A percentile compares a stretch with the other conserved stretches of the same genome.
Conservation (phyloP, 768 basidiomycete species). For the button mushroom (Agaricus bisporus) region DNA sequence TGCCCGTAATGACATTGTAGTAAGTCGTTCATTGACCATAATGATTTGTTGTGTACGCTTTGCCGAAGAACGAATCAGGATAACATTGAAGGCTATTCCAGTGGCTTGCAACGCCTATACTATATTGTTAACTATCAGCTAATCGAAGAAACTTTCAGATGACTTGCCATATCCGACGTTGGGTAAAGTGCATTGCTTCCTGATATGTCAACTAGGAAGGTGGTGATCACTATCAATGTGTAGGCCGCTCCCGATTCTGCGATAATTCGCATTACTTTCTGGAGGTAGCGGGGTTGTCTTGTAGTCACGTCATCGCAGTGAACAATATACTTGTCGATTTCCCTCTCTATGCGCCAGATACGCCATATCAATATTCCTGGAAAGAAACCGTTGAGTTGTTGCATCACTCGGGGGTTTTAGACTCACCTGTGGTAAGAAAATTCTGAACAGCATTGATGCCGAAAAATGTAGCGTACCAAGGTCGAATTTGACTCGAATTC, state of each 20-base stretch:
- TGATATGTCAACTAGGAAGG: not conserved
- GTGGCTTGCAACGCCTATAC: not conserved
- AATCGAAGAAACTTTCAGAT: no score
- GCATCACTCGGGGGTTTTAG: not conserved
- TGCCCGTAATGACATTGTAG: no score
- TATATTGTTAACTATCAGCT: no score
- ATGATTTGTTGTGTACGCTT: not conserved
- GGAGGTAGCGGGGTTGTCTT: not conserved
- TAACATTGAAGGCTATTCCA: conserved; percentile 1
- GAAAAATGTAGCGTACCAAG: not conserved
- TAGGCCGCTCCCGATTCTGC: conserved; percentile 3
- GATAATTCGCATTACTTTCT: not conserved
- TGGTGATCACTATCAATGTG: not conserved
- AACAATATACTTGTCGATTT: not conserved
- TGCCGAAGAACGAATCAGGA: not conserved
- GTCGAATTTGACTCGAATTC: not conserved
- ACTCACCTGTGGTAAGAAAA: conserved; percentile 1
- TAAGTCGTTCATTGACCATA: not conserved
- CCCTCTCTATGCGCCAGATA: conserved; percentile 5
- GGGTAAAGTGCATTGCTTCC: not conserved
- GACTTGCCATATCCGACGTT: not conserved
- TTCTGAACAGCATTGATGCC: conserved; percentile 2
- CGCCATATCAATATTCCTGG: conserved; percentile 4
- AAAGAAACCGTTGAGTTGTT: not conserved
- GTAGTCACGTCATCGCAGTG: no score